Conservation (phyloP, 1,284 basidiomycete species). For the Irpex sp. region DNA sequence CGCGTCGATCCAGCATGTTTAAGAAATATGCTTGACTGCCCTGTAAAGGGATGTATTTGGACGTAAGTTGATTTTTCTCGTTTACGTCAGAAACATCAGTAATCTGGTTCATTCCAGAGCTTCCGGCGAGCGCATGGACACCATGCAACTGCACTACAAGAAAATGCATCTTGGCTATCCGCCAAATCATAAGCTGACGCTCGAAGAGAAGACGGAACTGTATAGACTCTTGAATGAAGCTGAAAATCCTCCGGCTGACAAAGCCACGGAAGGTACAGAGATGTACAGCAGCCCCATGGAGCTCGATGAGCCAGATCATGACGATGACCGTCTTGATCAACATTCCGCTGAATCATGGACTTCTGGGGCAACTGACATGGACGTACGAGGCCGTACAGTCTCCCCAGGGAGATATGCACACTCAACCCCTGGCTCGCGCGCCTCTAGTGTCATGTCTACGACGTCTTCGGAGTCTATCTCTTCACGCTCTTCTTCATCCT, state of each 20-base stretch:
- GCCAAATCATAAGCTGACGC: neutral
- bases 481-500: too few relatives aligned
- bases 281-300: neutral
- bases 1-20: neutral
- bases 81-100: neutral
- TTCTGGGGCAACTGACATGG: too few relatives aligned
- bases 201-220: neutral
- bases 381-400: too few relatives aligned
- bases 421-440: too few relatives aligned
- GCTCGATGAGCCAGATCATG: neutral
- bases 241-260: neutral
- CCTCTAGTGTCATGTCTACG: too few relatives aligned
- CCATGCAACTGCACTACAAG: neutral
- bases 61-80: neutral
- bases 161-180: neutral
- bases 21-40: neutral
- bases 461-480: too few relatives aligned
- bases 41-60: neutral
- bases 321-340: too few relatives aligned
- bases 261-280: neutral
- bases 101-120: neutral
- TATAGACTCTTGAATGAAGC: neutral
- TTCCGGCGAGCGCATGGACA: neutral
- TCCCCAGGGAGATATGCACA: too few relatives aligned
- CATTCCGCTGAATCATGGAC: too few relatives aligned